phyloP scores from a whole-genome alignment of 177 flowering plant genomes.

The Vitis hybrid region DNA sequence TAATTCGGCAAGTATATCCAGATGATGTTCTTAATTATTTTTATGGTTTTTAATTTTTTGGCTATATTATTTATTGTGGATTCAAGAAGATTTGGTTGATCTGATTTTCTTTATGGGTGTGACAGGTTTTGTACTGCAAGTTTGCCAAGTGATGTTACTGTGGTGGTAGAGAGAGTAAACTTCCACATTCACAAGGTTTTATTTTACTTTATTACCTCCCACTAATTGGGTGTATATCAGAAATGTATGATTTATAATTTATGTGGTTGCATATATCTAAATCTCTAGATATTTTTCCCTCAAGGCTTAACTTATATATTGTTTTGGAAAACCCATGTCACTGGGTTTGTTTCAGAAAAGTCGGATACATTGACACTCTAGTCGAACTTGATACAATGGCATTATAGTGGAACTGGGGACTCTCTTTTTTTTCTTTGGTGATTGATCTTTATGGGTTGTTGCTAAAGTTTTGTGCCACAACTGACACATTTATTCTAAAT shows the following conservation, averaged over 20 bases:
- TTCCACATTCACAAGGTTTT: constrained; percentile 93
- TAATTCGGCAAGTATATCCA: neutral
- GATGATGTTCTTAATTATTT: neutral
- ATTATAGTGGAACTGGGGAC: too few species aligned
- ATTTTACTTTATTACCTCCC: neutral
- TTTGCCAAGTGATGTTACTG: constrained; percentile 71
- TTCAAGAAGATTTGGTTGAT: neutral
- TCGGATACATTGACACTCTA: too few species aligned
- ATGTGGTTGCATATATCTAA: too few species aligned
- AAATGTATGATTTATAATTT: neutral
- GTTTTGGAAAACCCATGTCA: too few species aligned
- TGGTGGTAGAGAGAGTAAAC: constrained; percentile 50
- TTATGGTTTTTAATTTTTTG: too few species aligned
- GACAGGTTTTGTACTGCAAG: constrained; percentile 76
- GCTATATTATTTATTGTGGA: too few species aligned
- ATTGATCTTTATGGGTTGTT: neutral
- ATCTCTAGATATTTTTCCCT: too few species aligned
- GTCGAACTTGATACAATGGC: too few species aligned
- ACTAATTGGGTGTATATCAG: neutral
- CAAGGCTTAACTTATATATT: too few species aligned
- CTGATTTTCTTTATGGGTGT: constrained; percentile 1
- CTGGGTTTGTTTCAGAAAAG: too few species aligned
- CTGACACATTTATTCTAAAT: neutral
- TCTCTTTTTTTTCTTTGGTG: neutral
- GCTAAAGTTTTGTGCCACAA: neutral